phyloP scores from a whole-genome alignment of 2,329 filamentous ascomycete genomes.

The Phoma sp. region DNA sequence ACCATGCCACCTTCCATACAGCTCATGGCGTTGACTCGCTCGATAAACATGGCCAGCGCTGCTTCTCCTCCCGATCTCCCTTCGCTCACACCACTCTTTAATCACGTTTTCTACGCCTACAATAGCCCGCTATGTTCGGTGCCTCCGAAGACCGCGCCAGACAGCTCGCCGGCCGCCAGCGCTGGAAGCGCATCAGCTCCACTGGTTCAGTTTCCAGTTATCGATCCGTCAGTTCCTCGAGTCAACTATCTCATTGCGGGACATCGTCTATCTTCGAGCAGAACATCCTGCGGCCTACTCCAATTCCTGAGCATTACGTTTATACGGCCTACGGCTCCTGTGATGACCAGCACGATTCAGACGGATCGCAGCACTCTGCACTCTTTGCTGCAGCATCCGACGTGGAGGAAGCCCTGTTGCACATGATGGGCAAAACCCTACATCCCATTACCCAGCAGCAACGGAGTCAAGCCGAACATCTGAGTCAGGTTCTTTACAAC shows the following conservation, averaged over 20 bases:
- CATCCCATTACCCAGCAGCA: slow-evolving; percentile 23
- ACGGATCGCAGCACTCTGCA: neutral
- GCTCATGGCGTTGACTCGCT: neutral
- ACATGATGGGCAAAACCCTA: slow-evolving; percentile 1
- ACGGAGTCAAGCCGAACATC: slow-evolving; percentile 31
- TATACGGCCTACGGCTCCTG: neutral
- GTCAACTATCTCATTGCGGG: slow-evolving; percentile 13
- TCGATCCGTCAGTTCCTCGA: slow-evolving; percentile 26
- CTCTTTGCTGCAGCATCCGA: neutral
- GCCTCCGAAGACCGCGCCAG: slow-evolving; percentile 45
- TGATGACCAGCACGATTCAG: neutral
- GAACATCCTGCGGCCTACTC: neutral
- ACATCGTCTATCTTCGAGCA: slow-evolving; percentile 16
- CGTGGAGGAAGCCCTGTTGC: slow-evolving; percentile 9
- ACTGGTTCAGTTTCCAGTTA: slow-evolving; percentile 24
- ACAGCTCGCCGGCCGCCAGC: slow-evolving; percentile 43
- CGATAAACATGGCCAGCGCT: slow-evolving; percentile 14
- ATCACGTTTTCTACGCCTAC: slow-evolving; percentile 8
- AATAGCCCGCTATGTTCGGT: slow-evolving; percentile 39
- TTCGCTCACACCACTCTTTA: slow-evolving; percentile 15
- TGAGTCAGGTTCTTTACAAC: slow-evolving; percentile 36
- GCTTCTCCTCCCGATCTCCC: neutral
- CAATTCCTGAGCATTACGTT: neutral
- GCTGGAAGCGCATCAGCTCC: slow-evolving; percentile 36
- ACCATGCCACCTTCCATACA: slow-evolving; percentile 12